phyloP scores from a whole-genome alignment of 2,329 filamentous ascomycete species.

The Acrocalymma vagum region DNA sequence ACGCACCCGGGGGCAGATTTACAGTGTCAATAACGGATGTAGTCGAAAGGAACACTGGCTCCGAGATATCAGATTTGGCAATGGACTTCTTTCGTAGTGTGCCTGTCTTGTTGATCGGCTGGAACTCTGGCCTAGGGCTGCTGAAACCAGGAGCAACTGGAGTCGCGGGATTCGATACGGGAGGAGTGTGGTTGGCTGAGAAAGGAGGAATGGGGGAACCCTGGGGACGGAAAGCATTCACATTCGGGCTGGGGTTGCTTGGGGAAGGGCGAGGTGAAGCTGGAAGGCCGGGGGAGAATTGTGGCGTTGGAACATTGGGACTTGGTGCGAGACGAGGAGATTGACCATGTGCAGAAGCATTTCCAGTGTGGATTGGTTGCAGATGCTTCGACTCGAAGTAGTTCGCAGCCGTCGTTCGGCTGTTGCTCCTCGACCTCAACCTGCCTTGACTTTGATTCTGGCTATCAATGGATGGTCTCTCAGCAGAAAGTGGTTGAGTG shows the following conservation, averaged over 20 bases:
- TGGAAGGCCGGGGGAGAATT: conserved; percentile 41
- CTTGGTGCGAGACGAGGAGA: conserved; percentile 35
- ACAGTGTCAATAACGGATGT: conserved; percentile 68
- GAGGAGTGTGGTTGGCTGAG: conserved; percentile 63
- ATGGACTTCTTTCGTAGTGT: conserved; percentile 64
- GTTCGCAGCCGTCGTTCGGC: conserved; percentile 39
- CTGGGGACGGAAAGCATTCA: conserved; percentile 45
- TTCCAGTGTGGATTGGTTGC: conserved; percentile 45
- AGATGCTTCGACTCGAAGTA: conserved; percentile 49
- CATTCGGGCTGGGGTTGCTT: conserved; percentile 44
- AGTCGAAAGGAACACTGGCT: conserved; percentile 62
- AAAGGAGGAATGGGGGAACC: conserved; percentile 58
- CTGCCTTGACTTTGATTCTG: conserved; percentile 34
- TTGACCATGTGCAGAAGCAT: conserved; percentile 22
- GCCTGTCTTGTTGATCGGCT: conserved; percentile 34
- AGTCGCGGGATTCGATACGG: conserved; percentile 56
- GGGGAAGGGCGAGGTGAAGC: conserved; percentile 48
- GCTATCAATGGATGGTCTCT: conserved; percentile 35
- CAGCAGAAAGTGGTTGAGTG: conserved; percentile 36
- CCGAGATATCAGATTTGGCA: conserved; percentile 69
- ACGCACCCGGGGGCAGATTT: conserved; percentile 64
- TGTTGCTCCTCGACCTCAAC: conserved; percentile 47
- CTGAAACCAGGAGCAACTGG: conserved; percentile 48
- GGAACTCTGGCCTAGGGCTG: conserved; percentile 28
- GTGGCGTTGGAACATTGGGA: conserved; percentile 23